phyloP scores from a whole-genome alignment of 306 rosid species.

The Delonix regia region DNA sequence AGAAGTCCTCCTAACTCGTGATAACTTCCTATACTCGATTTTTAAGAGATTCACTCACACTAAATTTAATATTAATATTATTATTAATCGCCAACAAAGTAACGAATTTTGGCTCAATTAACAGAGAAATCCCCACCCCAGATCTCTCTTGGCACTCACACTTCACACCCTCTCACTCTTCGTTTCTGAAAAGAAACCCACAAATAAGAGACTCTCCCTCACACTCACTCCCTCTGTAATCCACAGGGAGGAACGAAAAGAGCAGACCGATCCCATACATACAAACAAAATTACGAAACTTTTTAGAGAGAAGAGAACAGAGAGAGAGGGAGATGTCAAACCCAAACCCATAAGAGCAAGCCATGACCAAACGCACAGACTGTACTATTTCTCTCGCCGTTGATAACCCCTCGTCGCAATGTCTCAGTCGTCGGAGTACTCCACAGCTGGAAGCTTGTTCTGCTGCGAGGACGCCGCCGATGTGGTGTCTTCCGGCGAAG shows the following conservation, averaged over 20 bases:
- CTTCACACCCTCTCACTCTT: not conserved
- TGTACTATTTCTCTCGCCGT: not conserved
- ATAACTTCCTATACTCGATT: too few species aligned
- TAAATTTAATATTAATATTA: too few species aligned
- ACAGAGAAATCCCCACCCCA: not conserved
- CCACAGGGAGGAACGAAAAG: not conserved
- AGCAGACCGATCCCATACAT: not conserved
- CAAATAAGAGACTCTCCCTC: not conserved
- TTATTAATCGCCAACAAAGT: not conserved
- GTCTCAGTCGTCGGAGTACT: slow-evolving; percentile 33
- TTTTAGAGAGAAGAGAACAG: too few species aligned
- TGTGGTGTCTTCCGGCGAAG: not conserved
- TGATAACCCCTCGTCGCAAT: slow-evolving; percentile 9
- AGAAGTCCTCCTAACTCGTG: too few species aligned
- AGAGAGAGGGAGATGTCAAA: slow-evolving; percentile 32
- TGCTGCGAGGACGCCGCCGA: slow-evolving; percentile 41
- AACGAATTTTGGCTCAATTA: not conserved
- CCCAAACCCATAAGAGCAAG: slow-evolving; percentile 38
- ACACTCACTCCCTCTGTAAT: not conserved
- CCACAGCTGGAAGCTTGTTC: slow-evolving; percentile 30
- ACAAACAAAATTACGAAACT: not conserved
- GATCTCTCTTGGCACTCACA: not conserved
- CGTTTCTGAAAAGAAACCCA: not conserved
- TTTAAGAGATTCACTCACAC: too few species aligned
- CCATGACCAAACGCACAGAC: slow-evolving; percentile 36